These are phyloP conservation scores for Boechera retrofracta DNA, from an alignment of 345 rosid species.

Conservation along the genomic window DNA sequence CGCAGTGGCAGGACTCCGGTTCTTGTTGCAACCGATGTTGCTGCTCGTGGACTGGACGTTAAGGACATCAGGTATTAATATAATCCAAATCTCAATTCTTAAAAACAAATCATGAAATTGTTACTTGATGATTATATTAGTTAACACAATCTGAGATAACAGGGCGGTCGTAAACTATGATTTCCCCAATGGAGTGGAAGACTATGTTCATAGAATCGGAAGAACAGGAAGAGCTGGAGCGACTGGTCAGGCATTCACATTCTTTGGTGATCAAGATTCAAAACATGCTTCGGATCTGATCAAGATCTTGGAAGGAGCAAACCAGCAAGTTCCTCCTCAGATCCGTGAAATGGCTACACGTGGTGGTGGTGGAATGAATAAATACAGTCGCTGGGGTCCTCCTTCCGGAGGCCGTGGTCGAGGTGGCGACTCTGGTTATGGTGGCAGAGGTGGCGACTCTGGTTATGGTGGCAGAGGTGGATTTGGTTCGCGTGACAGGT, in stretches of 20 bases:
- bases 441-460: constrained; percentile 55
- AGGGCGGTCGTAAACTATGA: constrained; percentile 97
- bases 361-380: constrained; percentile 71
- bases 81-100: constrained; percentile 3
- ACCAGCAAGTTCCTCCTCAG: constrained; percentile 83
- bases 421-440: constrained; percentile 50
- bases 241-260: constrained; percentile 85
- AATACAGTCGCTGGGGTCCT: constrained; percentile 78
- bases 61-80: constrained; percentile 80
- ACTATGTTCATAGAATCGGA: constrained; percentile 97
- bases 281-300: constrained; percentile 87
- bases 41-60: constrained; percentile 88
- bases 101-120: background rate
- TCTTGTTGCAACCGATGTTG: constrained; percentile 93
- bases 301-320: constrained; percentile 92
- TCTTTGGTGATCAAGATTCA: constrained; percentile 89
- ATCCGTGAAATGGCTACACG: constrained; percentile 88
- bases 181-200: constrained; percentile 97
- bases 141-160: constrained; percentile 26
- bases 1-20: constrained; percentile 83
- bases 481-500: constrained; percentile 77
- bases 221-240: constrained; percentile 99
- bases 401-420: constrained; percentile 70
- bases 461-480: constrained; percentile 49
- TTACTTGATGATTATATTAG: background rate